A percentile compares a stretch with the other conserved stretches of the same genome.
phyloP scores from a whole-genome alignment of 192 early-diverging fungal species.

The Coemansia sp. region DNA sequence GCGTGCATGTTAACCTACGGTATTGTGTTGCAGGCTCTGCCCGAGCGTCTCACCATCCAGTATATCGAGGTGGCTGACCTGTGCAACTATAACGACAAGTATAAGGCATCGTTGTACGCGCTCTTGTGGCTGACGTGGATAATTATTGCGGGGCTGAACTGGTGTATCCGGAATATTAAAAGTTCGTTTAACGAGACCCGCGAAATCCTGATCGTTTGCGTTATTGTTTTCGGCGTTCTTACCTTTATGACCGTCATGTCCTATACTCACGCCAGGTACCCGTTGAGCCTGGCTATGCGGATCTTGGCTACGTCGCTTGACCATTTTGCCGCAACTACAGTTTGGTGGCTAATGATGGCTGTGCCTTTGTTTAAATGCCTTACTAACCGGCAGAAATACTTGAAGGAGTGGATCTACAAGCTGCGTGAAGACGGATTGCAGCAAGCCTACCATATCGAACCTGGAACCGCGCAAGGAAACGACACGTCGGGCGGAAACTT shows the following conservation, averaged over 20 bases:
- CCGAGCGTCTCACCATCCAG: constrained; percentile 6
- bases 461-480: background rate
- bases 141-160: constrained; percentile 21
- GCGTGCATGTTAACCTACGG: constrained; percentile 22
- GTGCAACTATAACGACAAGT: constrained; percentile 27
- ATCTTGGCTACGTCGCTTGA: constrained; percentile 36
- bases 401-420: constrained; percentile 22
- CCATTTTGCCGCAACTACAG: constrained; percentile 30
- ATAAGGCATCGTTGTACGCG: constrained; percentile 41
- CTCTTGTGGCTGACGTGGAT: constrained; percentile 43
- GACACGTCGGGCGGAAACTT: background rate
- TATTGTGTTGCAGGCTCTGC: constrained; percentile 27
- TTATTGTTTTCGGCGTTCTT: constrained; percentile 26
- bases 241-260: constrained; percentile 38
- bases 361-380: constrained; percentile 31
- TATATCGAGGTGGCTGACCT: constrained; percentile 20
- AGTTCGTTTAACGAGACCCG: constrained; percentile 54
- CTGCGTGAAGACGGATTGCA: constrained; percentile 34
- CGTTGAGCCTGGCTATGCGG: constrained; percentile 17
- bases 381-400: constrained; percentile 17
- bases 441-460: constrained; percentile 21
- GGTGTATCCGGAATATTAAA: constrained; percentile 46
- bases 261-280: constrained; percentile 22
- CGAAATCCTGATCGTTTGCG: constrained; percentile 28
- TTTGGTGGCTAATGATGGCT: constrained; percentile 49